phyloP scores from a whole-genome alignment of 306 rosid species.

The Prunus salicina region DNA sequence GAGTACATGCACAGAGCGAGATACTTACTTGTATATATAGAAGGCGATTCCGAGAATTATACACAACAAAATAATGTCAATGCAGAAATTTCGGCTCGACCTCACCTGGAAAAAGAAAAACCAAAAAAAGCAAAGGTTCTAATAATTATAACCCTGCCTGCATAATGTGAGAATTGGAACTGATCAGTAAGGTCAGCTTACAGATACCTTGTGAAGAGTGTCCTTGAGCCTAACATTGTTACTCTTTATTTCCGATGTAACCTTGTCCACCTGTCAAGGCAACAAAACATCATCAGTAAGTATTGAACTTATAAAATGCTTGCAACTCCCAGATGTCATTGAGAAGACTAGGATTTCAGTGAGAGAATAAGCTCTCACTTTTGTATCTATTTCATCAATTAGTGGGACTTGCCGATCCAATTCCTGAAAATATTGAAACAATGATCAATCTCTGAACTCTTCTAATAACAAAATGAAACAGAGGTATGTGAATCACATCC shows the following conservation, averaged over 20 bases:
- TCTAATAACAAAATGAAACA: not conserved
- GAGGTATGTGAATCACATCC: conserved; percentile 22
- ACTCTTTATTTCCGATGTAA: conserved; percentile 54
- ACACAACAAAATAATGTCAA: conserved; percentile 74
- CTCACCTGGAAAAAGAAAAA: conserved; percentile 52
- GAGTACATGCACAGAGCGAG: not conserved
- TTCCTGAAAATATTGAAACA: conserved; percentile 56
- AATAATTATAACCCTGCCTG: conserved; percentile 9
- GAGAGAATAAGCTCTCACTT: conserved; percentile 38
- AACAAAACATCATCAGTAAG: conserved; percentile 9
- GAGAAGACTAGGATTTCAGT: not conserved
- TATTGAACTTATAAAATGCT: conserved; percentile 9
- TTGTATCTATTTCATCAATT: conserved; percentile 77
- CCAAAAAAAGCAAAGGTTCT: conserved; percentile 15
- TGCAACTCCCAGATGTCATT: conserved; percentile 2
- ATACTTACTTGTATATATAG: conserved; percentile 71
- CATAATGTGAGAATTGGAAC: not conserved
- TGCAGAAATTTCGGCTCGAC: conserved; percentile 82
- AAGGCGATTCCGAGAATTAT: conserved; percentile 68
- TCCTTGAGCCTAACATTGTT: conserved; percentile 72
- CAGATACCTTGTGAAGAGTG: conserved; percentile 63
- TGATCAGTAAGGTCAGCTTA: not conserved
- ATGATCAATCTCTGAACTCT: conserved; percentile 18
- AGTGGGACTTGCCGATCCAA: conserved; percentile 83
- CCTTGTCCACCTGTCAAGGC: conserved; percentile 64